These are phyloP conservation scores for Tetracladium setigerum DNA, from an alignment of 495 filamentous ascomycete species.

Conservation along the genomic window DNA sequence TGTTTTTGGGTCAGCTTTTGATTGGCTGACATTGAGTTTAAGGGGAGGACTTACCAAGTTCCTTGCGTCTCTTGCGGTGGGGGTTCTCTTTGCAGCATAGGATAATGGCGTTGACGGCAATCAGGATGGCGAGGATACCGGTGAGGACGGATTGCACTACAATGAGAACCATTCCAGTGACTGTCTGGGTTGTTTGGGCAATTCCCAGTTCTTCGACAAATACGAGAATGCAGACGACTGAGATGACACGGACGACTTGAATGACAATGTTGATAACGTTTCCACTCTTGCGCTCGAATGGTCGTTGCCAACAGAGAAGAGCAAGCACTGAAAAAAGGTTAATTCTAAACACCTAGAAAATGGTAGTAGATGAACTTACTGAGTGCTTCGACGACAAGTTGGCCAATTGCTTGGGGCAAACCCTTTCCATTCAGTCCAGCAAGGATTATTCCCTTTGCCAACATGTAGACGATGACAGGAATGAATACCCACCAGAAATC, in stretches of 20 bases:
- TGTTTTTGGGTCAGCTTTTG: neutral
- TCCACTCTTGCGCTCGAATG: slow-evolving; percentile 75
- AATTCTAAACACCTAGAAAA: slow-evolving; percentile 27
- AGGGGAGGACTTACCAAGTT: slow-evolving; percentile 61
- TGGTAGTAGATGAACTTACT: slow-evolving; percentile 19
- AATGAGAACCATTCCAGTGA: slow-evolving; percentile 81
- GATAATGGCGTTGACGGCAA: slow-evolving; percentile 82
- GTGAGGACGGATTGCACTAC: slow-evolving; percentile 82
- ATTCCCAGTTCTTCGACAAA: slow-evolving; percentile 93
- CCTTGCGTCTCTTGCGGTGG: slow-evolving; percentile 75
- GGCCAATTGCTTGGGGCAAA: slow-evolving; percentile 66
- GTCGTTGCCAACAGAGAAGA: slow-evolving; percentile 75
- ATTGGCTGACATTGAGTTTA: neutral
- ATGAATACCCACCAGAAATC: slow-evolving; percentile 97
- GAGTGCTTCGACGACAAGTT: slow-evolving; percentile 72
- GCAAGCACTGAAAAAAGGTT: slow-evolving; percentile 34
- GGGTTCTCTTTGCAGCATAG: slow-evolving; percentile 81
- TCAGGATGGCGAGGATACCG: slow-evolving; percentile 76
- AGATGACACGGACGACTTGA: slow-evolving; percentile 88
- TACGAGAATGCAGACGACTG: slow-evolving; percentile 79
- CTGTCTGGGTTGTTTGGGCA: slow-evolving; percentile 88
- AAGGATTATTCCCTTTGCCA: slow-evolving; percentile 80
- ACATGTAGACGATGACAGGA: slow-evolving; percentile 85
- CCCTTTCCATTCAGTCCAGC: slow-evolving; percentile 85
- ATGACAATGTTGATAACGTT: slow-evolving; percentile 94